Conservation (phyloP, 148 eudicot genomes). For the Cornus kousa region DNA sequence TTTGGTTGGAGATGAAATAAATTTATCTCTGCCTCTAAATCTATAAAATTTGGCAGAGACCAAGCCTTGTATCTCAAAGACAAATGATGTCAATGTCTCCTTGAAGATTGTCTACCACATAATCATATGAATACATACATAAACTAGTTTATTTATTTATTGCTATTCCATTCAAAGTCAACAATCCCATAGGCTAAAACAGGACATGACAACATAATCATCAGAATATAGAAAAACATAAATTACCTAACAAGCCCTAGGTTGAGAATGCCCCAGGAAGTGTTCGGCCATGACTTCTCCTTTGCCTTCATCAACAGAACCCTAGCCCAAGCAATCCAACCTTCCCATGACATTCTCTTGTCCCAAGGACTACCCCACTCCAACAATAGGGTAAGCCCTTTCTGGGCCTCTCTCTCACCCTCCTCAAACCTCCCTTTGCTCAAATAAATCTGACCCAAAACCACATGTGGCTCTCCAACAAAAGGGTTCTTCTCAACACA, state of each 20-base stretch:
- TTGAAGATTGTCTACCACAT: too few relatives aligned
- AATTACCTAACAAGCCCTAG: conserved; percentile 67
- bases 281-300: conserved; percentile 77
- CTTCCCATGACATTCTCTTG: conserved; percentile 95
- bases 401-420: conserved; percentile 54
- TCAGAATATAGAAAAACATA: too few relatives aligned
- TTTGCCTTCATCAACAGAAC: conserved; percentile 78
- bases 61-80: too few relatives aligned
- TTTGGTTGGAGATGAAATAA: too few relatives aligned
- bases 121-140: too few relatives aligned
- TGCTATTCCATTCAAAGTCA: too few relatives aligned
- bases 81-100: background rate
- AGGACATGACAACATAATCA: too few relatives aligned
- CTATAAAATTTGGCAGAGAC: too few relatives aligned
- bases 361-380: conserved; percentile 99
- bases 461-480: conserved; percentile 86
- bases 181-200: too few relatives aligned
- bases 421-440: conserved; percentile 66
- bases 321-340: conserved; percentile 95
- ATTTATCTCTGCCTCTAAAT: too few relatives aligned
- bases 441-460: conserved; percentile 65
- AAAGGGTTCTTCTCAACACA: conserved; percentile 71
- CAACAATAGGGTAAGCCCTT: conserved; percentile 56
- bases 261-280: conserved; percentile 83
- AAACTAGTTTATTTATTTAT: too few relatives aligned